Percentiles rank a stretch among this genome's conserved stretches.
Conservation (phyloP, 176 grass and related monocot species). For the Raddia distichophylla region DNA sequence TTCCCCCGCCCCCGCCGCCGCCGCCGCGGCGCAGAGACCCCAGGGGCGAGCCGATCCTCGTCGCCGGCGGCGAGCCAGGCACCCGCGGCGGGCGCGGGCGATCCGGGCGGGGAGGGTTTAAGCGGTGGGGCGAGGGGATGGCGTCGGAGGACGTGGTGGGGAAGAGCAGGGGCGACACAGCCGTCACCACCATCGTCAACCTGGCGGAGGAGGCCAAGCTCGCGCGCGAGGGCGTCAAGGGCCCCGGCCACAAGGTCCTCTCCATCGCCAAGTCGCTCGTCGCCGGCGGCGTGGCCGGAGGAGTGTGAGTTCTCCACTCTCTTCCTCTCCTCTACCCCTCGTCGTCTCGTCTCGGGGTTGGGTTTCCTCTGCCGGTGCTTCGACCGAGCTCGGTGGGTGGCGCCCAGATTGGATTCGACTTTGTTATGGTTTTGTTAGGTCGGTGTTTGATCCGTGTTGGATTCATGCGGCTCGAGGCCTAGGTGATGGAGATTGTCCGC, state of each 20-base stretch:
- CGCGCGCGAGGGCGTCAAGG: slow-evolving; percentile 91
- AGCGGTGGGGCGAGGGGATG: slow-evolving; percentile 38
- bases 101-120: slow-evolving; percentile 35
- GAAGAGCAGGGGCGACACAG: slow-evolving; percentile 91
- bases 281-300: slow-evolving; percentile 90
- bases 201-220: slow-evolving; percentile 98
- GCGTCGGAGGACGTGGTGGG: slow-evolving; percentile 98
- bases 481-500: background rate
- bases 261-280: slow-evolving; percentile 89
- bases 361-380: background rate
- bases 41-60: background rate
- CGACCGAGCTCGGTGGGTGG: background rate
- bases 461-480: background rate
- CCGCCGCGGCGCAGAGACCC: slow-evolving; percentile 28
- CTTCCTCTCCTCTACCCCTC: background rate
- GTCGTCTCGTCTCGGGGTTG: no score
- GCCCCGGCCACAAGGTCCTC: slow-evolving; percentile 70
- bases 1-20: background rate
- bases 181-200: slow-evolving; percentile 92
- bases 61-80: background rate
- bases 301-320: slow-evolving; percentile 60
- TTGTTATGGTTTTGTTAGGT: background rate
- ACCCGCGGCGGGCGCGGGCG: background rate
- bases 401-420: background rate
- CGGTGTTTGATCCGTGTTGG: background rate